Conservation (phyloP, 805 yeast genomes). For the Candida nonsorbophila region DNA sequence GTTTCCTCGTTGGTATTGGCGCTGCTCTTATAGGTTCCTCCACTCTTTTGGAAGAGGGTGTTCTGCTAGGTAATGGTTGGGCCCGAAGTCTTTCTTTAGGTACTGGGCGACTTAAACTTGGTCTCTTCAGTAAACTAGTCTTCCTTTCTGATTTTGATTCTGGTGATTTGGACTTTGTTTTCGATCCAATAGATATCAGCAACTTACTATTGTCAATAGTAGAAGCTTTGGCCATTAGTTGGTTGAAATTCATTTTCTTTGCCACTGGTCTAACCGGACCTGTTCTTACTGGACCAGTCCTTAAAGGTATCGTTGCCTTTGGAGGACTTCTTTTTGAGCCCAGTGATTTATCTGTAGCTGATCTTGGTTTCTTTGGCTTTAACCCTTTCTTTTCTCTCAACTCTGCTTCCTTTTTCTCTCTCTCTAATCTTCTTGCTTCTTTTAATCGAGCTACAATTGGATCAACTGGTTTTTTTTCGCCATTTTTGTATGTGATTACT, state of each 20-base stretch:
- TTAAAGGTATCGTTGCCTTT: slow-evolving; percentile 2
- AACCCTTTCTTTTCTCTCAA: slow-evolving; percentile 28
- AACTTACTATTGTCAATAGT: slow-evolving; percentile 45
- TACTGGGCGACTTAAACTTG: not conserved
- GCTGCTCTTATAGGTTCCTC: slow-evolving; percentile 6
- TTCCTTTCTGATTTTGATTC: slow-evolving; percentile 1
- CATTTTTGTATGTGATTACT: slow-evolving; percentile 4
- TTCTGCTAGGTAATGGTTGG: not conserved
- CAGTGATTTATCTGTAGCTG: slow-evolving; percentile 6
- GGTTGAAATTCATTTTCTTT: slow-evolving; percentile 48
- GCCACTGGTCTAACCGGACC: slow-evolving; percentile 3
- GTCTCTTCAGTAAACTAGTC: not conserved
- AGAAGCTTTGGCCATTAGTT: slow-evolving; percentile 66
- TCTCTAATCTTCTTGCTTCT: slow-evolving; percentile 58
- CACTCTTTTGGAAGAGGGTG: not conserved
- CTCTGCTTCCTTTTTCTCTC: slow-evolving; percentile 35
- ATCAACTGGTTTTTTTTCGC: slow-evolving; percentile 37
- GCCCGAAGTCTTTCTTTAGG: not conserved
- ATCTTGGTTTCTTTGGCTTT: slow-evolving; percentile 16
- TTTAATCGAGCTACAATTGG: slow-evolving; percentile 69
- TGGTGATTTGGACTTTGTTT: slow-evolving; percentile 27
- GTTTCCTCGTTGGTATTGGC: slow-evolving; percentile 47
- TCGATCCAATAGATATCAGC: slow-evolving; percentile 32
- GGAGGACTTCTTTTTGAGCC: not conserved
- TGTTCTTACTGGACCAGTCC: slow-evolving; percentile 6